A percentile compares a stretch with the other conserved stretches of the same genome.
Evolutionary conservation across 306 rosid species (phyloP).

Genomic region (Malus fusca): DNA sequence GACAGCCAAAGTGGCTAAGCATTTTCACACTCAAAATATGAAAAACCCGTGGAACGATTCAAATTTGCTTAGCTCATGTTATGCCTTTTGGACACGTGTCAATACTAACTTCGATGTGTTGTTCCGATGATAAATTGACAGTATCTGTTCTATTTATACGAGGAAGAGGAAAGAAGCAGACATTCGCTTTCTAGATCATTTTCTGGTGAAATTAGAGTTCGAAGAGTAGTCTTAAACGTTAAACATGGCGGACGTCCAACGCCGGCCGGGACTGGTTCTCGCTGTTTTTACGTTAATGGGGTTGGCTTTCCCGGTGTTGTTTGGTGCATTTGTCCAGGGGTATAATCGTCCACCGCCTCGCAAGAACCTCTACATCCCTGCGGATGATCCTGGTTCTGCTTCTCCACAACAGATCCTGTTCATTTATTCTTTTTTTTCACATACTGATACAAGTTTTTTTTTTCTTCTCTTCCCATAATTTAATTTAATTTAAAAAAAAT

Average conservation of each 20-base stretch:
- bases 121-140: neutral
- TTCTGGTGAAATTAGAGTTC: neutral
- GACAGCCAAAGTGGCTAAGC: neutral
- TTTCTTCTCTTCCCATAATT: neutral
- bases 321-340: constrained; percentile 1
- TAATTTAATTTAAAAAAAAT: neutral
- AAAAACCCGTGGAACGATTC: neutral
- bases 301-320: constrained; percentile 7
- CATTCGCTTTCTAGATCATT: neutral
- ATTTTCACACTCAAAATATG: neutral
- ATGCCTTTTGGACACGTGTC: constrained; percentile 7
- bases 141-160: neutral
- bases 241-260: constrained; percentile 9
- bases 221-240: neutral
- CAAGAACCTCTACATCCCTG: constrained; percentile 1
- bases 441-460: too few species aligned
- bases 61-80: neutral
- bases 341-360: constrained; percentile 35
- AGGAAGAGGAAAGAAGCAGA: neutral
- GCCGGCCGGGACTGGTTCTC: neutral
- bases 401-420: constrained; percentile 39
- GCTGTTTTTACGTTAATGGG: neutral
- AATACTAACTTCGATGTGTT: neutral
- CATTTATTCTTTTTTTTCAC: neutral
- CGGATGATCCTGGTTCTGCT: constrained; percentile 7